Evolutionary conservation across 2,329 filamentous ascomycete species (phyloP).

Genomic region (Ramularia endophylla): DNA sequence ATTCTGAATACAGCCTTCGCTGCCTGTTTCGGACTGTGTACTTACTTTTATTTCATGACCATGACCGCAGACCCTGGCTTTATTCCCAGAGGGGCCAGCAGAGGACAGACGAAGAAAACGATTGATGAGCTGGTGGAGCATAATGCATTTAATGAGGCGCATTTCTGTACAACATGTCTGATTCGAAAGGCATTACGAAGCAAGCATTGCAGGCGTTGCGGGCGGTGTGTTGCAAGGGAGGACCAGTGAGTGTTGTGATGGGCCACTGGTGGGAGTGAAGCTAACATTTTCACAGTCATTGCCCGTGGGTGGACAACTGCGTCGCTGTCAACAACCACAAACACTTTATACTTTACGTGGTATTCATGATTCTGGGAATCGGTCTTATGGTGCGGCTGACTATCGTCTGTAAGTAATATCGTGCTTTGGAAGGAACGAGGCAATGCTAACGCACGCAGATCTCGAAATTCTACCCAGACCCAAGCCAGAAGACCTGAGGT

Average conservation of each 20-base stretch:
- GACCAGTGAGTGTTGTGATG: conserved; percentile 82
- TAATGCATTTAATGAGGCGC: conserved; percentile 89
- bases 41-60: conserved; percentile 80
- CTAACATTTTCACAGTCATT: conserved; percentile 59
- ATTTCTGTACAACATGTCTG: conserved; percentile 95
- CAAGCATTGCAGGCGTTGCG: conserved; percentile 91
- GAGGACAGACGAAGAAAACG: conserved; percentile 80
- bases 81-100: conserved; percentile 82
- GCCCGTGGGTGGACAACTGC: conserved; percentile 97
- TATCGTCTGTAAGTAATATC: conserved; percentile 57
- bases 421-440: conserved; percentile 27
- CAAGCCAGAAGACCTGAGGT: conserved; percentile 38
- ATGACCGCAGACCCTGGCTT: conserved; percentile 90
- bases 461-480: conserved; percentile 42
- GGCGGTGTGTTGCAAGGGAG: conserved; percentile 89
- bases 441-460: conserved; percentile 27
- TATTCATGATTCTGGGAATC: conserved; percentile 71
- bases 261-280: neutral
- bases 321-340: conserved; percentile 93
- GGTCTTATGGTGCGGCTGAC: conserved; percentile 64
- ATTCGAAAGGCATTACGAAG: conserved; percentile 84
- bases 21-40: conserved; percentile 56
- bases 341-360: conserved; percentile 87
- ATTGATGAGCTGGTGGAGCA: conserved; percentile 79
- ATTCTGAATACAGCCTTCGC: conserved; percentile 73